Evolutionary conservation across 208 protist genomes (phyloP), one percentile per base, ranked within the genome.

Genomic region (Blastocrithidia nonstop): DNA sequence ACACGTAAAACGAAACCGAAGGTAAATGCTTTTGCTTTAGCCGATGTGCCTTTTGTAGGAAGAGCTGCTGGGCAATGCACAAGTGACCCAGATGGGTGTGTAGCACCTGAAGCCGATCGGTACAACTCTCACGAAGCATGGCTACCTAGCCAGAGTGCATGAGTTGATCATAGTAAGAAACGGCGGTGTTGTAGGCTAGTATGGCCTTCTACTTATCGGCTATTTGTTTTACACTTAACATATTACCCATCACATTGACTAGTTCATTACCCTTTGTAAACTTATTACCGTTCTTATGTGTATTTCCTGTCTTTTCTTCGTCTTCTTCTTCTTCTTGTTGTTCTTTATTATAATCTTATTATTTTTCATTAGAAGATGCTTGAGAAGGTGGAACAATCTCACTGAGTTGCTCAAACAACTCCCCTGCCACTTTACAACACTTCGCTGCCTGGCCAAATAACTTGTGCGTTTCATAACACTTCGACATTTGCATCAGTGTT

Each of bases 351-450:
- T n/a, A n/a, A n/a, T n/a, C n/a, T n/a, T n/a, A n/a, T n/a, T n/a
- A n/a, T n/a, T n/a, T n/a, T n/a, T n/a, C n/a, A n/a, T n/a, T n/a
- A n/a, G n/a, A n/a, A n/a, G n/a, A n/a, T n/a, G n/a, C n/a, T n/a
- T n/a, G n/a, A n/a, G n/a, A n/a, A n/a, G n/a, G n/a, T n/a, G n/a
- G n/a, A n/a, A n/a, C n/a, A n/a, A n/a, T n/a, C n/a, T n/a, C n/a
- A n/a, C n/a, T n/a, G 9, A 51, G 52, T 7, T 57, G 24, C 24
- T 88, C 79, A 16, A 73, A 32, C 3, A 88, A 21, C 31, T 71
- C 55, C 0, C 71, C 79, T 9, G 67, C 60, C 4, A 85, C 71
- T 31, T 66, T 75, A 23, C 59, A 52, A 47, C 79, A 88, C n/a
- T 68, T 65, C 0, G 79, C 79, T 0, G 79, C 60, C 51, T 88